Percentiles rank a stretch among this genome's conserved stretches.
These are phyloP conservation scores for Syzygium malaccense DNA, from an alignment of 441 rosid genomes.

Conservation along the genomic window DNA sequence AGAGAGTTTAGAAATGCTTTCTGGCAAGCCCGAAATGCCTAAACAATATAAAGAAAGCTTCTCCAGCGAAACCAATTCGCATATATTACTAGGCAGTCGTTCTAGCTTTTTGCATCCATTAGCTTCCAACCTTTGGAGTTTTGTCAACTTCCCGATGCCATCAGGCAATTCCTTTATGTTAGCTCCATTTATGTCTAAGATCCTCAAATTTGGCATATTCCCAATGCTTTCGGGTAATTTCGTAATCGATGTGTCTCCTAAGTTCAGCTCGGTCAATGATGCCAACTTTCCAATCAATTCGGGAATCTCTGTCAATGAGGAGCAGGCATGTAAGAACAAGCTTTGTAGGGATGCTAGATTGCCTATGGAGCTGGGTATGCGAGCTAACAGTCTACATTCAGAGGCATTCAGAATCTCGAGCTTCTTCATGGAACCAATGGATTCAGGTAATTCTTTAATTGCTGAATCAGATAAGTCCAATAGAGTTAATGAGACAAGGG, in stretches of 20 bases:
- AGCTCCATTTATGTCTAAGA: not conserved
- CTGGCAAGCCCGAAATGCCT: too few relatives aligned
- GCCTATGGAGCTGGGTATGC: not conserved
- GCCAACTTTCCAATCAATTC: not conserved
- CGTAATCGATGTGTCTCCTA: not conserved
- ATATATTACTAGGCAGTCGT: too few relatives aligned
- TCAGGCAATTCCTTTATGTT: not conserved
- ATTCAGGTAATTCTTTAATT: not conserved
- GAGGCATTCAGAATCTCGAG: not conserved
- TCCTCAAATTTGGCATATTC: not conserved
- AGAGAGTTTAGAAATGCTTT: too few relatives aligned
- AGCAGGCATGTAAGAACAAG: not conserved
- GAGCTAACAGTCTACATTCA: not conserved
- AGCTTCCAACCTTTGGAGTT: not conserved
- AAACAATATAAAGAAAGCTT: too few relatives aligned
- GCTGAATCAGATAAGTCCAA: too few relatives aligned
- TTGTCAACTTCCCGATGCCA: not conserved
- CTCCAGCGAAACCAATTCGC: too few relatives aligned
- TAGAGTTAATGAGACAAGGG: not conserved
- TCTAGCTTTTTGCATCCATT: too few relatives aligned
- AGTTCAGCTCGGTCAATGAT: not conserved
- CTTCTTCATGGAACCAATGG: not conserved
- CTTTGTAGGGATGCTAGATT: not conserved
- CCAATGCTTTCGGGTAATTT: not conserved
- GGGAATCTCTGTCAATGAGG: not conserved